Conservation (phyloP, 2,329 filamentous ascomycete species). For the Arthrobotrys megalospora region DNA sequence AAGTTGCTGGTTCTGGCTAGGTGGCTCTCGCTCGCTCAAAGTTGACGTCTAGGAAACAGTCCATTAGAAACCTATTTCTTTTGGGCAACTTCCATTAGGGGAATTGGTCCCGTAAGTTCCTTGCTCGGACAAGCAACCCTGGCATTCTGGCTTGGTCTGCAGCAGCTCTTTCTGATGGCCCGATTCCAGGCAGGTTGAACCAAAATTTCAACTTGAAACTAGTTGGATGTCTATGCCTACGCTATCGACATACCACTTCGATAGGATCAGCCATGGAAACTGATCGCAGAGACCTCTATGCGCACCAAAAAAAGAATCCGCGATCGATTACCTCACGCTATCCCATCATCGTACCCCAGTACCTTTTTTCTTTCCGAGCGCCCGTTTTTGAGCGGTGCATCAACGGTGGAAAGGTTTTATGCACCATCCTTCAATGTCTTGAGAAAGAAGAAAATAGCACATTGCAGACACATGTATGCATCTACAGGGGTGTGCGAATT, state of each 20-base stretch:
- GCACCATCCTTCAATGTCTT: slow-evolving; percentile 46
- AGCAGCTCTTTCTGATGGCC: slow-evolving; percentile 37
- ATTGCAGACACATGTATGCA: slow-evolving; percentile 51
- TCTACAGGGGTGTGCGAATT: slow-evolving; percentile 58
- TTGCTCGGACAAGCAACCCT: slow-evolving; percentile 47
- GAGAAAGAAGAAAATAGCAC: slow-evolving; percentile 37
- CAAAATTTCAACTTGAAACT: slow-evolving; percentile 61
- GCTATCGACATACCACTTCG: slow-evolving; percentile 45
- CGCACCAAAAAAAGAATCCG: slow-evolving; percentile 55
- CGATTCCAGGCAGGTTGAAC: slow-evolving; percentile 61
- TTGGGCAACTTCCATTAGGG: slow-evolving; percentile 57
- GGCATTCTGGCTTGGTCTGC: slow-evolving; percentile 33
- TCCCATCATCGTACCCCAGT: slow-evolving; percentile 25
- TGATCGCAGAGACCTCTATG: slow-evolving; percentile 37
- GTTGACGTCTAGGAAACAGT: slow-evolving; percentile 35
- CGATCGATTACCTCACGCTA: slow-evolving; percentile 55
- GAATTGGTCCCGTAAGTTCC: slow-evolving; percentile 60
- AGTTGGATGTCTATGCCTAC: slow-evolving; percentile 44
- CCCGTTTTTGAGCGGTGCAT: slow-evolving; percentile 55
- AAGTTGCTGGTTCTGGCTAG: slow-evolving; percentile 58
- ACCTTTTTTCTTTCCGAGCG: slow-evolving; percentile 49
- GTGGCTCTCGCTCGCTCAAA: slow-evolving; percentile 32
- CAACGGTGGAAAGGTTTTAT: slow-evolving; percentile 48
- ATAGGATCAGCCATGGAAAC: slow-evolving; percentile 21
- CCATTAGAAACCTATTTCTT: slow-evolving; percentile 27